Conservation (phyloP, 805 yeast genomes). For the Ogataea parapolymorpha region DNA sequence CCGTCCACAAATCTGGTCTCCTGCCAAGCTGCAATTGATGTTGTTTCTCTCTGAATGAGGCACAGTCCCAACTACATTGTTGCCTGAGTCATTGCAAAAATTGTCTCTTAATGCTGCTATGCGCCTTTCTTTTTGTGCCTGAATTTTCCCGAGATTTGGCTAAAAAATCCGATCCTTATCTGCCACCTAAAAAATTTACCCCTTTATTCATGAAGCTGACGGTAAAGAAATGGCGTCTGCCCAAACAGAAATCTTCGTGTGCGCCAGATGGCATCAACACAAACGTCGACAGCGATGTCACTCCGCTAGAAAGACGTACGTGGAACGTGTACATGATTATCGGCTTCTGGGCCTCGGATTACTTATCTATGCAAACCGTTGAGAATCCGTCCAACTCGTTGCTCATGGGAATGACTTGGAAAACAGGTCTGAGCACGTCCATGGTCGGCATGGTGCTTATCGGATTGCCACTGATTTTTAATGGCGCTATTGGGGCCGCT, state of each 20-base stretch:
- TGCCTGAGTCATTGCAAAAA: no score
- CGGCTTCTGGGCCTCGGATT: constrained; percentile 28
- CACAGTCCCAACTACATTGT: no score
- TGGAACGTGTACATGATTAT: constrained; percentile 24
- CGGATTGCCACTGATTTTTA: constrained; percentile 21
- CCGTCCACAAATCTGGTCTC: no score
- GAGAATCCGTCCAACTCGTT: constrained; percentile 20
- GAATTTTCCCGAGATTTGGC: no score
- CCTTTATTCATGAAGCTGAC: constrained; percentile 4
- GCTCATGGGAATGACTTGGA: constrained; percentile 21
- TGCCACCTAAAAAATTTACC: background rate
- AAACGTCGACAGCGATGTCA: constrained; percentile 21
- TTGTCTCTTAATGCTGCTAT: no score
- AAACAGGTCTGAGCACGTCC: constrained; percentile 18
- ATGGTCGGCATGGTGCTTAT: constrained; percentile 23
- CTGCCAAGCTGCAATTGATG: no score
- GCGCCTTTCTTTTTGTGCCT: no score
- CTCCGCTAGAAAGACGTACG: constrained; percentile 23
- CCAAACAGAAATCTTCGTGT: constrained; percentile 17
- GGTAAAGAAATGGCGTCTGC: constrained; percentile 13
- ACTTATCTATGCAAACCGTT: constrained; percentile 24
- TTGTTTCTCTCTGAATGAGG: no score
- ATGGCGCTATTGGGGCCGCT: constrained; percentile 34
- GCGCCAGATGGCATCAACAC: constrained; percentile 20
- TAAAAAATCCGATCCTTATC: no score